A percentile compares a stretch with the other conserved stretches of the same genome.
phyloP scores from a whole-genome alignment of 257 asterid species.

The Solanum dulcamara region DNA sequence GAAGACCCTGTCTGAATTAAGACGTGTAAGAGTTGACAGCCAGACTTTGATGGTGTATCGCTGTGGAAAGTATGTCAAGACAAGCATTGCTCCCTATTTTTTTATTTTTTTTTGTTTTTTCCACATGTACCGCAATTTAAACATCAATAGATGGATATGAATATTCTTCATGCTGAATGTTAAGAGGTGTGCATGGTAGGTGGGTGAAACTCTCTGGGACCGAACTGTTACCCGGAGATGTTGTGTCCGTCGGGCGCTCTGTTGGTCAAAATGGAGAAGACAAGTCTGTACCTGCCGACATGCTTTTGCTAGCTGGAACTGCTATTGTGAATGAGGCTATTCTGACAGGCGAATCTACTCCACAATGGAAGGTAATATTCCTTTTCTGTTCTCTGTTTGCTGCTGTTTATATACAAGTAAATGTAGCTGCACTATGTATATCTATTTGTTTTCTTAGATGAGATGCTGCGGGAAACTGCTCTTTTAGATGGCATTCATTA shows the following conservation, averaged over 20 bases:
- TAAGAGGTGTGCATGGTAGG: slow-evolving; percentile 28
- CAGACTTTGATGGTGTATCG: slow-evolving; percentile 89
- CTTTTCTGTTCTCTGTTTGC: slow-evolving; percentile 1
- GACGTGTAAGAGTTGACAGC: slow-evolving; percentile 93
- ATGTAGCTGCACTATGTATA: background rate
- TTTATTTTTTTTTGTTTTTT: too few relatives aligned
- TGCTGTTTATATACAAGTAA: background rate
- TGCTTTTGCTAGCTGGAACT: slow-evolving; percentile 97
- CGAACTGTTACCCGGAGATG: slow-evolving; percentile 92
- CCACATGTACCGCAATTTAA: background rate
- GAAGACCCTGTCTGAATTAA: slow-evolving; percentile 84
- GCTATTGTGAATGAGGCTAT: slow-evolving; percentile 97
- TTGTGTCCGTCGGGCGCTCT: slow-evolving; percentile 96
- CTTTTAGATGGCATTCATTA: background rate
- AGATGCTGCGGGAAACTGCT: background rate
- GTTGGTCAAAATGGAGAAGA: slow-evolving; percentile 78
- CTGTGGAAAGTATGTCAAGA: slow-evolving; percentile 78
- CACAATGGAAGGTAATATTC: slow-evolving; percentile 88
- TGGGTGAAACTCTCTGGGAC: slow-evolving; percentile 92
- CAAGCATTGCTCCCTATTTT: background rate
- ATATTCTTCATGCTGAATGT: slow-evolving; percentile 5
- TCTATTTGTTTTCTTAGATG: background rate
- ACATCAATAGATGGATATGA: background rate
- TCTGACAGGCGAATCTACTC: slow-evolving; percentile 96
- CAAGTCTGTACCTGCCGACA: slow-evolving; percentile 94